phyloP scores from a whole-genome alignment of 179 eudicot species.

The Spergularia azorica region DNA sequence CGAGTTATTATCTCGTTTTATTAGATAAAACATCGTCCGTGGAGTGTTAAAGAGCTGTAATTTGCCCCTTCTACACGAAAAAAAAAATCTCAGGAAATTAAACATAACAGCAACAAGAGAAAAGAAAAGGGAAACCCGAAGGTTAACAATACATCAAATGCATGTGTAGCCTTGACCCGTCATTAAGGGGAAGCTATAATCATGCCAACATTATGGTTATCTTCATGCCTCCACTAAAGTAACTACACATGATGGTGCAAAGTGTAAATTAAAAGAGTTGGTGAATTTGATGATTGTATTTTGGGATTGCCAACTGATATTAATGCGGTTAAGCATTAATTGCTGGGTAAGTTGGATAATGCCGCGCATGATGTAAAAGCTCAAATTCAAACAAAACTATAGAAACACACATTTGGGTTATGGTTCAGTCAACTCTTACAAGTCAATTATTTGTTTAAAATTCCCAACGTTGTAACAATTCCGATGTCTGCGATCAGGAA shows the following conservation, averaged over 20 bases:
- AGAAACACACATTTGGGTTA: slow-evolving; percentile 4
- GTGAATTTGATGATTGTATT: slow-evolving; percentile 11
- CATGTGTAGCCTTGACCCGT: no score
- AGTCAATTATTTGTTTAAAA: slow-evolving; percentile 26
- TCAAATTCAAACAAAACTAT: slow-evolving; percentile 19
- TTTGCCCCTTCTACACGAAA: no score
- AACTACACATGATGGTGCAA: background rate
- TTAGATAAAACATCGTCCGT: no score
- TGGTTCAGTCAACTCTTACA: background rate
- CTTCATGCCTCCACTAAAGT: background rate
- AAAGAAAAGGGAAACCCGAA: no score
- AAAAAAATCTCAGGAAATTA: no score
- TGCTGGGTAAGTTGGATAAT: slow-evolving; percentile 29
- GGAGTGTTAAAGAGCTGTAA: no score
- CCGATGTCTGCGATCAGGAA: slow-evolving; percentile 21
- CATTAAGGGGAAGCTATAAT: background rate
- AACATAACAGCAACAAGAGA: no score
- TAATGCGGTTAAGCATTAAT: slow-evolving; percentile 22
- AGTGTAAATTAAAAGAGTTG: background rate
- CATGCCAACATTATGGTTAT: background rate
- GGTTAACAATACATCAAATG: no score
- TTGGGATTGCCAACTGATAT: slow-evolving; percentile 26
- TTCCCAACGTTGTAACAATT: background rate
- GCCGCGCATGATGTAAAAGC: slow-evolving; percentile 25
- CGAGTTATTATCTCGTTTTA: no score